These are phyloP conservation scores for Trichoderma orchidacearum DNA, from an alignment of 495 filamentous ascomycete genomes.

Conservation along the genomic window DNA sequence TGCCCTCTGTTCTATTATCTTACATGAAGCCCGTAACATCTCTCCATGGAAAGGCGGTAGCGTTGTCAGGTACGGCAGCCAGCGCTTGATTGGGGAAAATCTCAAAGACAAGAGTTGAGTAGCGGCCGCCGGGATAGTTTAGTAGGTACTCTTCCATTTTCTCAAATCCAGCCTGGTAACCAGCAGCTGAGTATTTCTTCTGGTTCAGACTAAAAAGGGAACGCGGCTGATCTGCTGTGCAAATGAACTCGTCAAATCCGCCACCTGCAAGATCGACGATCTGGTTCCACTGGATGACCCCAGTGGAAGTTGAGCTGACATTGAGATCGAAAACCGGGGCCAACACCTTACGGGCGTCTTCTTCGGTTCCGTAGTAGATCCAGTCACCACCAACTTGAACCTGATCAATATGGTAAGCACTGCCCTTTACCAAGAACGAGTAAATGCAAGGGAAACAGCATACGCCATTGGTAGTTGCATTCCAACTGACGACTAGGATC, in stretches of 20 bases:
- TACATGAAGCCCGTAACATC: constrained; percentile 16
- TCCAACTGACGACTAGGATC: background rate
- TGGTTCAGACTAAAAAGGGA: constrained; percentile 5
- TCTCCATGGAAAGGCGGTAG: constrained; percentile 22
- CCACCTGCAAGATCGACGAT: background rate
- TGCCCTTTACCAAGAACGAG: background rate
- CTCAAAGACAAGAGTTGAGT: constrained; percentile 10
- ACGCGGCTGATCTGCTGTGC: background rate
- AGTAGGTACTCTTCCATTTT: constrained; percentile 10
- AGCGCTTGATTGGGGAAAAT: constrained; percentile 17
- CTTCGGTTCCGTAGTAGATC: constrained; percentile 11
- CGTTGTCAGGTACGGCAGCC: constrained; percentile 8
- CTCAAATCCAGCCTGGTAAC: constrained; percentile 5
- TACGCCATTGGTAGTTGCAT: constrained; percentile 2
- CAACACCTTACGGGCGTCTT: constrained; percentile 7
- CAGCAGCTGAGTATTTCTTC: background rate
- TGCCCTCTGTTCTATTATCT: no score
- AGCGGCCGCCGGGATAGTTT: constrained; percentile 2
- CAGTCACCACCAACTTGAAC: constrained; percentile 8
- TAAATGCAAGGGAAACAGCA: background rate
- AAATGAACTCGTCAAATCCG: background rate
- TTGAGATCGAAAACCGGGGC: constrained; percentile 11
- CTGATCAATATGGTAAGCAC: constrained; percentile 5
- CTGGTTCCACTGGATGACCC: background rate
- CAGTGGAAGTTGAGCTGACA: background rate